Base-by-base conservation (phyloP, 768 basidiomycete genomes). In the Leucogyrophana mollusca region DNA sequence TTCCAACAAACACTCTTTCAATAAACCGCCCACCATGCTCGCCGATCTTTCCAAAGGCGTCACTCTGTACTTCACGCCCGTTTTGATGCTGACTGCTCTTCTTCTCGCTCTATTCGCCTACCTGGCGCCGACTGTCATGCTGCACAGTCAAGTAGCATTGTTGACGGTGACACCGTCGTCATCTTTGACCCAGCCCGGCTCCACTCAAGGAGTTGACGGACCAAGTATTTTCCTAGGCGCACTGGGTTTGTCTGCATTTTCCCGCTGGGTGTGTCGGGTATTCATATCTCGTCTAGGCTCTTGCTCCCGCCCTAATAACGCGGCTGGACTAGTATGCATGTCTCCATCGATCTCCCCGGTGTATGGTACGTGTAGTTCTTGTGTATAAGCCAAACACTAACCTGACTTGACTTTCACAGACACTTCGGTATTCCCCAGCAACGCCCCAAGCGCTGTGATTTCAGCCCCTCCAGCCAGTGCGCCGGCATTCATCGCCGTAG, bases 221-320 rank as follows among this genome's bases (percentile, higher is more conserved):
- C 83, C 89, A 3, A 82, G 76, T 39, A 61, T 86, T 27, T 79
- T 83, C 57, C 58, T 89, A 35, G 89, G 89, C 16, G 59, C 77
- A 9, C 64, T 90, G 34, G 88, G 87, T 81, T 62, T n/a, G 69
- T 55, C 36, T 27, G 27, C 27, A 22, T 23, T 21, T 33, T 20
- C 9, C 36, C 53, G n/a, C 10, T 56, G 18, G n/a, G n/a, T 41
- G 40, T 11, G 43, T 22, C 10, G 9, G 20, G 36, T 16, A 35
- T 40, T 45, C 50, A 24, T 55, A 18, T 42, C 33, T 22, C 18
- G 7, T 18, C 16, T 32, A 89, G 89, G 89, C 7, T 90, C 89
- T 4, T 91, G 89, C 54, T 66, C 78, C 10, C 76, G 78, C 43
- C 44, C 67, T 0, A 72, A 69, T 23, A 78, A 79, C 57, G 68